phyloP scores from a whole-genome alignment of 2,329 filamentous ascomycete species.

The Colletotrichum endophyticum region DNA sequence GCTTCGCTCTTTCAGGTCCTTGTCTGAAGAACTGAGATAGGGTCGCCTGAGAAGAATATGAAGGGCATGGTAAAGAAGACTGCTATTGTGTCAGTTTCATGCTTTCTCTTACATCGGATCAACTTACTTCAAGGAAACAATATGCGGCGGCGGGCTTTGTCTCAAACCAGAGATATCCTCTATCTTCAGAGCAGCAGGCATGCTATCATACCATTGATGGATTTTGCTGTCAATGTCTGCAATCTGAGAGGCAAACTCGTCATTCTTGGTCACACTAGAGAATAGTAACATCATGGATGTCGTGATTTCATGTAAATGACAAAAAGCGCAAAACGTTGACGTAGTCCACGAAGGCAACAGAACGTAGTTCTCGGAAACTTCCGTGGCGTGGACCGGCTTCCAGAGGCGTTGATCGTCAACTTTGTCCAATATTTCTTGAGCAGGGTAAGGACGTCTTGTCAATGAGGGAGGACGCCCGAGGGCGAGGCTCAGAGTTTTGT shows the following conservation, averaged over 20 bases:
- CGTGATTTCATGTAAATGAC: conserved; percentile 19
- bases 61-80: conserved; percentile 18
- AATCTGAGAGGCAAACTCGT: conserved; percentile 1
- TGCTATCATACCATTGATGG: conserved; percentile 4
- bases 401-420: conserved; percentile 19
- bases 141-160: conserved; percentile 19
- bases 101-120: not conserved
- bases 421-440: conserved; percentile 20
- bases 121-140: conserved; percentile 20
- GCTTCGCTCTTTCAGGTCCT: not conserved
- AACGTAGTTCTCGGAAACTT: not conserved
- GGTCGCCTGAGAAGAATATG: conserved; percentile 20
- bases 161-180: not conserved
- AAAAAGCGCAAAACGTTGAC: conserved; percentile 20
- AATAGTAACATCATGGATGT: conserved; percentile 24
- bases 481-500: conserved; percentile 25
- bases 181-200: not conserved
- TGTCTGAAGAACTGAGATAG: not conserved
- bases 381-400: conserved; percentile 13
- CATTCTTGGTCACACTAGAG: not conserved
- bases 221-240: conserved; percentile 1
- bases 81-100: not conserved
- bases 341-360: not conserved
- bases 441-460: conserved; percentile 3
- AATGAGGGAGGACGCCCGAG: conserved; percentile 19